phyloP scores from a whole-genome alignment of 2,329 filamentous ascomycete genomes.

The Ploettnerulaceae sp. region DNA sequence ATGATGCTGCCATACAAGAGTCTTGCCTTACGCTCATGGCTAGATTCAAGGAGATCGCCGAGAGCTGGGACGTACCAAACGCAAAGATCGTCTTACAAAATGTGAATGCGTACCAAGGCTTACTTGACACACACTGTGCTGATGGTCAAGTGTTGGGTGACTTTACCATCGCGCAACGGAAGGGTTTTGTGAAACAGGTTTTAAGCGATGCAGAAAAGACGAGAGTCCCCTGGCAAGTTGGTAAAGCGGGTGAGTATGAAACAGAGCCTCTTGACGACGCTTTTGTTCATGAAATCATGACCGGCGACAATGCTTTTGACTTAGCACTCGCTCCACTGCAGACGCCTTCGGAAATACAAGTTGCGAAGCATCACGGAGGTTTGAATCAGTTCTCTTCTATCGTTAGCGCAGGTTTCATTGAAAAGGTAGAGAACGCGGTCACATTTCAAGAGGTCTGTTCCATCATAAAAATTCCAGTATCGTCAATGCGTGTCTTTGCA shows the following conservation, averaged over 20 bases:
- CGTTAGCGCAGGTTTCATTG: conserved; percentile 10
- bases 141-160: conserved; percentile 5
- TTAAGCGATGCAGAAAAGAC: conserved; percentile 16
- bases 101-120: conserved; percentile 14
- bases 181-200: conserved; percentile 6
- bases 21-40: conserved; percentile 12
- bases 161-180: conserved; percentile 1
- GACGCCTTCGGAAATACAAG: neutral
- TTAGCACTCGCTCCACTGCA: neutral
- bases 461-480: conserved; percentile 13
- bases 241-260: conserved; percentile 15
- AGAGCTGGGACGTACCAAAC: conserved; percentile 14
- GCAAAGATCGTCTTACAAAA: conserved; percentile 17
- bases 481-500: conserved; percentile 17
- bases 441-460: conserved; percentile 15
- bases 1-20: conserved; percentile 13
- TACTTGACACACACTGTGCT: conserved; percentile 7
- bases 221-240: conserved; percentile 21
- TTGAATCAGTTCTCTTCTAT: conserved; percentile 8
- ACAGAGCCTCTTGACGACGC: conserved; percentile 18
- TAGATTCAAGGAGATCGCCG: conserved; percentile 16
- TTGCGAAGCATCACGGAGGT: neutral
- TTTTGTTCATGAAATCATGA: conserved; percentile 18
- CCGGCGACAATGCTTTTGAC: conserved; percentile 9
- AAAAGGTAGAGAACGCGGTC: conserved; percentile 5